These are phyloP conservation scores for Trichoderma sp. DNA, from an alignment of 2,329 filamentous ascomycete species.

Conservation along the genomic window DNA sequence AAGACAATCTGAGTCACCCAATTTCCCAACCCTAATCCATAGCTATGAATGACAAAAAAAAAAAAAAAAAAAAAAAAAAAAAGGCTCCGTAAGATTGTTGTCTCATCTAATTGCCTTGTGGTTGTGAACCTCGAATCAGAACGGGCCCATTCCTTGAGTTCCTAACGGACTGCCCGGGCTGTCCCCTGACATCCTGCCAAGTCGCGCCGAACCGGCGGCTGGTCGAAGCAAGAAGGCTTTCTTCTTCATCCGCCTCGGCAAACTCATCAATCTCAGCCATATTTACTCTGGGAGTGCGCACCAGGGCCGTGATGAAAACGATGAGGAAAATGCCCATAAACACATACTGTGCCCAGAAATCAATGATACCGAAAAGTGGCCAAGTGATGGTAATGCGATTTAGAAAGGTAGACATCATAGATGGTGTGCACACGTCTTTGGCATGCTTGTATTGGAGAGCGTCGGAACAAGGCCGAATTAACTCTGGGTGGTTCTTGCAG, in stretches of 20 bases:
- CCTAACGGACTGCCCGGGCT: slow-evolving; percentile 32
- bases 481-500: slow-evolving; percentile 69
- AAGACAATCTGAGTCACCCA: slow-evolving; percentile 10
- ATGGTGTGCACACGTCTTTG: slow-evolving; percentile 83
- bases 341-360: slow-evolving; percentile 94
- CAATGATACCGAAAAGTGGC: slow-evolving; percentile 88
- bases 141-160: neutral
- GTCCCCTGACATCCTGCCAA: slow-evolving; percentile 82
- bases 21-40: neutral
- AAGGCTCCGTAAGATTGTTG: neutral
- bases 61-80: neutral
- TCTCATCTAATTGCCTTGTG: neutral
- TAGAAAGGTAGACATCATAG: slow-evolving; percentile 86
- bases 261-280: slow-evolving; percentile 82
- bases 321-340: slow-evolving; percentile 84
- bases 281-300: slow-evolving; percentile 77
- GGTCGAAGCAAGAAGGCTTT: slow-evolving; percentile 83
- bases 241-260: slow-evolving; percentile 88
- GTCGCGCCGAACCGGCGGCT: slow-evolving; percentile 79
- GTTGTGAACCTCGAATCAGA: slow-evolving; percentile 4
- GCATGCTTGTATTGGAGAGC: slow-evolving; percentile 69
- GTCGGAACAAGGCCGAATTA: slow-evolving; percentile 83
- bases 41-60: neutral
- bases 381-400: slow-evolving; percentile 93
- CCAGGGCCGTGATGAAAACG: slow-evolving; percentile 75